Evolutionary conservation across 2,329 filamentous ascomycete species (phyloP).

Genomic region (Nannizziopsis arthrosporioides): DNA sequence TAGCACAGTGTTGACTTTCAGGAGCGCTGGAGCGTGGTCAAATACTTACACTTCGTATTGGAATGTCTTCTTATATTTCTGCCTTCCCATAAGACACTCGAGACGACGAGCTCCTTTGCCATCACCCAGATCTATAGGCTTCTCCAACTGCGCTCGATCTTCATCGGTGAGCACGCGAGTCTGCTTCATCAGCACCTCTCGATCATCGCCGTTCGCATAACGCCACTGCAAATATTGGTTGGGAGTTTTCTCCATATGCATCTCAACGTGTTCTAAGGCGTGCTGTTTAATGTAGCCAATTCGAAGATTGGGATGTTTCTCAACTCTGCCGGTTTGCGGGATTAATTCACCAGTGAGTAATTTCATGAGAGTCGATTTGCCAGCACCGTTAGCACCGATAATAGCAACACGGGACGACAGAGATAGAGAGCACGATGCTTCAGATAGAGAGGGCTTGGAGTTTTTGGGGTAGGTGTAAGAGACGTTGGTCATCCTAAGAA

Average conservation of each 20-base stretch:
- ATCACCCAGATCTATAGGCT: constrained; percentile 70
- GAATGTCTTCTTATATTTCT: constrained; percentile 98
- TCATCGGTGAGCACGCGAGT: constrained; percentile 77
- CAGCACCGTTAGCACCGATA: constrained; percentile 93
- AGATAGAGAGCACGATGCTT: constrained; percentile 77
- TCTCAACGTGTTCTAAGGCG: constrained; percentile 96
- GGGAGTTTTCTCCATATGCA: constrained; percentile 98
- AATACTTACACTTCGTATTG: constrained; percentile 77
- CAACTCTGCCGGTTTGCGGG: constrained; percentile 71
- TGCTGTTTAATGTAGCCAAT: constrained; percentile 99
- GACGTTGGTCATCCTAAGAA: constrained; percentile 87
- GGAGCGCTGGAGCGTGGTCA: constrained; percentile 7
- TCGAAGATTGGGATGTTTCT: constrained; percentile 97
- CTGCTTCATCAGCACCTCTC: constrained; percentile 95
- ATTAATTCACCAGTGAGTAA: constrained; percentile 85
- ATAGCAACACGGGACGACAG: constrained; percentile 91
- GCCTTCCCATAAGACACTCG: constrained; percentile 83
- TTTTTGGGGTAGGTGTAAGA: constrained; percentile 89
- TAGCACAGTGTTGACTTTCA: constrained; percentile 18
- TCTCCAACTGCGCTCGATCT: constrained; percentile 86
- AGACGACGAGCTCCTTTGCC: constrained; percentile 66
- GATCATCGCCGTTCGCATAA: constrained; percentile 92
- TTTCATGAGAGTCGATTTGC: constrained; percentile 97
- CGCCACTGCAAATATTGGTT: constrained; percentile 99
- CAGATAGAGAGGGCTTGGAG: constrained; percentile 71